Evolutionary conservation across 192 early-diverging fungal species (phyloP).

Genomic region (Coemansia reversa): DNA sequence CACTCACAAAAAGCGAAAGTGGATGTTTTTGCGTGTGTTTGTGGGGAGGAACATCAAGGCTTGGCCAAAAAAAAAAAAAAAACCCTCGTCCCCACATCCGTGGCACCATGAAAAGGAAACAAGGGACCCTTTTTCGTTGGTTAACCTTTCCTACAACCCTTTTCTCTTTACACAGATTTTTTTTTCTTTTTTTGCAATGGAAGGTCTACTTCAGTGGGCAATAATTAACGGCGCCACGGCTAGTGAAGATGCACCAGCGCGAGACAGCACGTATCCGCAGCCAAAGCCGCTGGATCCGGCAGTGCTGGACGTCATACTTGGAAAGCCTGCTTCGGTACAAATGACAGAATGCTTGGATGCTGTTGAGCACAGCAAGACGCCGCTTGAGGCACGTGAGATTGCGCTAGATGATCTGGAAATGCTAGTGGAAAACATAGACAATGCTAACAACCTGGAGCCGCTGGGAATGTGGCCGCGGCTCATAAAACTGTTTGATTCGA

Average conservation of each 20-base stretch:
- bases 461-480: constrained; percentile 86
- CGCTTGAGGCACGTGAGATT: constrained; percentile 64
- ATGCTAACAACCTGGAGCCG: constrained; percentile 86
- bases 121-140: background rate
- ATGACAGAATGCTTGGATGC: constrained; percentile 85
- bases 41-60: background rate
- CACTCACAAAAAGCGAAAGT: background rate
- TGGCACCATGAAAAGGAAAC: background rate
- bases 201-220: constrained; percentile 85
- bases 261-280: constrained; percentile 14
- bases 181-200: constrained; percentile 48
- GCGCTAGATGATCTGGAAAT: constrained; percentile 95
- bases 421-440: constrained; percentile 84
- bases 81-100: background rate
- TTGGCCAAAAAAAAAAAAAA: no score
- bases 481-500: constrained; percentile 47
- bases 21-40: background rate
- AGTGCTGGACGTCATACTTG: constrained; percentile 89
- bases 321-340: constrained; percentile 80
- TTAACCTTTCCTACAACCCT: background rate
- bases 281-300: constrained; percentile 68
- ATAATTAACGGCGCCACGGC: constrained; percentile 72
- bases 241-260: constrained; percentile 62
- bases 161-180: background rate
- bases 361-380: constrained; percentile 57